phyloP scores from a whole-genome alignment of 306 rosid species.

The Hippophae gyantsensis region DNA sequence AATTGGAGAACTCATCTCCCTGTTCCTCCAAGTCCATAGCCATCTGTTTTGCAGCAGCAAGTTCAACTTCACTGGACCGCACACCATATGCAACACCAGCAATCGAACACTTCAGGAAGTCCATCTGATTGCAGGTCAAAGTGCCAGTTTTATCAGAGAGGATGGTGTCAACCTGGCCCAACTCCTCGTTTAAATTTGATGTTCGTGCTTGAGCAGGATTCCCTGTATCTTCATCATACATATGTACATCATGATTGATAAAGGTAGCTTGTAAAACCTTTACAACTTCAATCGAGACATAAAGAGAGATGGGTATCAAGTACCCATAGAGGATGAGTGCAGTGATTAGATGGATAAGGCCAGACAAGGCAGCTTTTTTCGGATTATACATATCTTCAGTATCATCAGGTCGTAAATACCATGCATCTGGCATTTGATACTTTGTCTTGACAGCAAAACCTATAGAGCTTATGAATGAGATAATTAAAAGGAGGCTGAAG shows the following conservation, averaged over 20 bases:
- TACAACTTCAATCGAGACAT: slow-evolving; percentile 31
- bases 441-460: slow-evolving; percentile 13
- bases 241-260: slow-evolving; percentile 24
- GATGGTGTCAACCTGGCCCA: slow-evolving; percentile 31
- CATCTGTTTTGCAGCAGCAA: slow-evolving; percentile 22
- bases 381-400: slow-evolving; percentile 2
- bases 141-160: slow-evolving; percentile 30
- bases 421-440: slow-evolving; percentile 9
- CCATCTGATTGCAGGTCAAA: slow-evolving; percentile 34
- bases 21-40: slow-evolving; percentile 13
- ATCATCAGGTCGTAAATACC: slow-evolving; percentile 17
- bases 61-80: slow-evolving; percentile 16
- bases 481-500: slow-evolving; percentile 18
- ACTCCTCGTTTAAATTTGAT: slow-evolving; percentile 26
- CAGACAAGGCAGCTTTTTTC: slow-evolving; percentile 4
- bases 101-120: slow-evolving; percentile 29
- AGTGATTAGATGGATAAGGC: slow-evolving; percentile 17
- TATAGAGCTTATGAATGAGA: slow-evolving; percentile 15
- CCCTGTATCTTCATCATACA: slow-evolving; percentile 20
- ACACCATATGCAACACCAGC: slow-evolving; percentile 33
- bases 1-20: slow-evolving; percentile 11
- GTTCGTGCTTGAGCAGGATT: slow-evolving; percentile 22
- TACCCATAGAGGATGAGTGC: slow-evolving; percentile 28
- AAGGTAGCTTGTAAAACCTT: slow-evolving; percentile 28
- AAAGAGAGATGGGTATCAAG: slow-evolving; percentile 31